These are phyloP conservation scores for Botrytis hyacinthi DNA, from an alignment of 2,329 filamentous ascomycete genomes.

Conservation along the genomic window DNA sequence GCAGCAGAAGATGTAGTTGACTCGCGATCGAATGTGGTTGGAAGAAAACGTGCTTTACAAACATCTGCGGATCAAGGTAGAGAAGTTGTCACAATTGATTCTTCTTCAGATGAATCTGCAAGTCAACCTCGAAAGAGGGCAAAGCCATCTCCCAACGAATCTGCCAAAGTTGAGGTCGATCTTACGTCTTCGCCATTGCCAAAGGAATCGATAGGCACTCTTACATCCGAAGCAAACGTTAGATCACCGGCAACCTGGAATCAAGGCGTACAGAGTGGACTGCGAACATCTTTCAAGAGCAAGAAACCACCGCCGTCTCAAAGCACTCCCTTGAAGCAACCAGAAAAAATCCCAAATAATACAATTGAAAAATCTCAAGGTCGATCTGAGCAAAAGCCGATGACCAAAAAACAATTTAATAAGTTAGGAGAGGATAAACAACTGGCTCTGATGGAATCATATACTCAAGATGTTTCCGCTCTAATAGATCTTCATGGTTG, in stretches of 20 bases:
- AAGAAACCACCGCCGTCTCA: slow-evolving; percentile 14
- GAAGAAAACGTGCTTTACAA: slow-evolving; percentile 20
- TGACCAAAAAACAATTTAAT: not conserved
- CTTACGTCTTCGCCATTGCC: slow-evolving; percentile 3
- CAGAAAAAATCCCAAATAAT: not conserved
- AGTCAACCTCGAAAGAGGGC: slow-evolving; percentile 12
- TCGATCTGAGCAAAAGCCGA: not conserved
- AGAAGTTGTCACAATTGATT: slow-evolving; percentile 15
- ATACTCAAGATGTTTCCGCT: slow-evolving; percentile 3
- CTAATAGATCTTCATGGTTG: slow-evolving; percentile 16
- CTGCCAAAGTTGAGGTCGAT: not conserved
- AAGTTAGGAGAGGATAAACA: not conserved
- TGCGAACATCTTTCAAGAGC: slow-evolving; percentile 44
- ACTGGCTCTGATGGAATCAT: not conserved
- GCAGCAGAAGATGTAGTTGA: slow-evolving; percentile 14
- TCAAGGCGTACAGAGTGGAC: slow-evolving; percentile 42
- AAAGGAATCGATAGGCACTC: not conserved
- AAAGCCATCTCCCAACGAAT: slow-evolving; percentile 2
- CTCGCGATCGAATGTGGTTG: slow-evolving; percentile 15
- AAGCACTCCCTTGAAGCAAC: not conserved
- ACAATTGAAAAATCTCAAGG: not conserved
- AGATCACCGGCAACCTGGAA: slow-evolving; percentile 41
- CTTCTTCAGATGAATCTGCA: slow-evolving; percentile 18
- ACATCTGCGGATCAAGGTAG: slow-evolving; percentile 1
- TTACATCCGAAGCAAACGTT: slow-evolving; percentile 2